phyloP scores from a whole-genome alignment of 805 yeast species.

The Kluyveromyces wickerhamii region DNA sequence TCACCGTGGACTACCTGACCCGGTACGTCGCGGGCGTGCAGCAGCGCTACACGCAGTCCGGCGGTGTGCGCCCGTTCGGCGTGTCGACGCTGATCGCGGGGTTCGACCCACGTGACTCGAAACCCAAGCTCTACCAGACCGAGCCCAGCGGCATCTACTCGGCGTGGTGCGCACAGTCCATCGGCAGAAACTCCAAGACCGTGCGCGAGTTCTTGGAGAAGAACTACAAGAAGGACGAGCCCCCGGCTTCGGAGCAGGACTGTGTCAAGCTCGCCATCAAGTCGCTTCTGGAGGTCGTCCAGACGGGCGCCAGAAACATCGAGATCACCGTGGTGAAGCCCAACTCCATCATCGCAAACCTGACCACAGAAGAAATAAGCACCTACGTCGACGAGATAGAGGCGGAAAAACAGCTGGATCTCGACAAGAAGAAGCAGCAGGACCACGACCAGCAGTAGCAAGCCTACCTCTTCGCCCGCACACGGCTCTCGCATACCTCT shows the following conservation, averaged over 20 bases:
- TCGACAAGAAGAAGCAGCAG: conserved; percentile 38
- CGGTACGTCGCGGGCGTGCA: conserved; percentile 96
- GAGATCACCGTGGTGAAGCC: conserved; percentile 86
- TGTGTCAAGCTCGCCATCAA: conserved; percentile 77
- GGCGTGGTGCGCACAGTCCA: conserved; percentile 97
- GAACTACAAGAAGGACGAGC: conserved; percentile 58
- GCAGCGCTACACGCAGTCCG: conserved; percentile 93
- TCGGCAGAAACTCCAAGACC: conserved; percentile 90
- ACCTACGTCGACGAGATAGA: conserved; percentile 74
- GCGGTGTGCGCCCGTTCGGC: conserved; percentile 98
- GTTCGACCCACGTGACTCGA: conserved; percentile 68
- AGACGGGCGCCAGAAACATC: conserved; percentile 94
- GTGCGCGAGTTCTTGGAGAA: conserved; percentile 93
- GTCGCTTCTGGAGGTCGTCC: conserved; percentile 90
- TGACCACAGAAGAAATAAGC: conserved; percentile 66
- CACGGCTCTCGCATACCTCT: no score
- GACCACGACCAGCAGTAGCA: no score
- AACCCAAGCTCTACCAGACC: conserved; percentile 83
- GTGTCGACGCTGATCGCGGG: conserved; percentile 94
- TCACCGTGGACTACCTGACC: conserved; percentile 83
- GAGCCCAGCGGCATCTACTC: conserved; percentile 97
- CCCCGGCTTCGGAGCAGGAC: conserved; percentile 46
- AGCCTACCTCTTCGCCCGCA: no score
- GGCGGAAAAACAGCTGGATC: conserved; percentile 73
- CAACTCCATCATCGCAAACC: conserved; percentile 45